These are phyloP conservation scores for Daldinia caldariorum DNA, from an alignment of 495 filamentous ascomycete species.

Conservation along the genomic window DNA sequence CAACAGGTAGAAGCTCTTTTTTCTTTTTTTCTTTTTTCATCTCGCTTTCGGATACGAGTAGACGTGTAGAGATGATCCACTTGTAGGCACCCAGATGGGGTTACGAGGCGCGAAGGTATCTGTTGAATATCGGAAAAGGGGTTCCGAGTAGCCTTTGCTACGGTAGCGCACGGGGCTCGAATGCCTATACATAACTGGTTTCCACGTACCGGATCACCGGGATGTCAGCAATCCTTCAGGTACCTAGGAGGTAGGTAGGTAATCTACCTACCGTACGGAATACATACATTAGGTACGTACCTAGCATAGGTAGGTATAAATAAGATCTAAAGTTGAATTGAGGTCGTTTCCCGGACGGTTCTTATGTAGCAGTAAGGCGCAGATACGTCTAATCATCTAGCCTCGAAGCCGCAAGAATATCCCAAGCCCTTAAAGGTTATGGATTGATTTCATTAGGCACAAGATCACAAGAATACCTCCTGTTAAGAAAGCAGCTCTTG, in stretches of 20 bases:
- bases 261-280: background rate
- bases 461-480: background rate
- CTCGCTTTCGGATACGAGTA: background rate
- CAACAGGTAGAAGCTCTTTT: too few species aligned
- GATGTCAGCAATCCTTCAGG: background rate
- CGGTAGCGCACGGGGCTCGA: background rate
- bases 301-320: too few species aligned
- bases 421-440: too few species aligned
- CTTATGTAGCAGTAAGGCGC: too few species aligned
- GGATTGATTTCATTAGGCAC: too few species aligned
- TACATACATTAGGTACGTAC: background rate
- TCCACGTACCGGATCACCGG: background rate
- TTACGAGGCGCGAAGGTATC: background rate
- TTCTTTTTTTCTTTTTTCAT: too few species aligned
- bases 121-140: background rate
- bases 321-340: background rate
- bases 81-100: background rate
- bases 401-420: too few species aligned
- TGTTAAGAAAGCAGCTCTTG: background rate
- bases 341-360: background rate
- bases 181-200: constrained; percentile 1
- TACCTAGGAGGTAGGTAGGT: too few species aligned
- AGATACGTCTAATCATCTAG: too few species aligned
- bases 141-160: background rate
- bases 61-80: background rate